Percentiles rank a stretch among this genome's conserved stretches.
phyloP scores from a whole-genome alignment of 805 yeast species.

The Sporopachydermia lactativora region DNA sequence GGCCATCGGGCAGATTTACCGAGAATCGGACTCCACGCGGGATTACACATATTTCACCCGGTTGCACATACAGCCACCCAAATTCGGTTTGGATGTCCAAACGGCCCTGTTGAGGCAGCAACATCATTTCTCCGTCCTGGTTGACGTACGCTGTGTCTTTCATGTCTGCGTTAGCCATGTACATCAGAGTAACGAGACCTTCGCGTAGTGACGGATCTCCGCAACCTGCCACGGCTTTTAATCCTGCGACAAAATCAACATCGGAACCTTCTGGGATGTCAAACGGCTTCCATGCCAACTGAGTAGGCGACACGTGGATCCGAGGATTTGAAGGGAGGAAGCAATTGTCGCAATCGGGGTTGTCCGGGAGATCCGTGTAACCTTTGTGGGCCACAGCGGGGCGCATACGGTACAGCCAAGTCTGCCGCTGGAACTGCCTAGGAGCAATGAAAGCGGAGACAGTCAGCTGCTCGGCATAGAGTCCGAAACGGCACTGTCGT shows the following conservation, averaged over 20 bases:
- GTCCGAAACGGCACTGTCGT: constrained; percentile 13
- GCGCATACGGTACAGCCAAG: constrained; percentile 15
- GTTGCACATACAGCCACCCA: background rate
- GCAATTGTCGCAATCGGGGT: constrained; percentile 7
- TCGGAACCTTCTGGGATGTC: background rate
- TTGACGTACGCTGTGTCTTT: background rate
- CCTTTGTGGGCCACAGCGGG: constrained; percentile 14
- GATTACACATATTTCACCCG: background rate
- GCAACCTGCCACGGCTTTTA: background rate
- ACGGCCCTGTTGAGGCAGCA: constrained; percentile 1
- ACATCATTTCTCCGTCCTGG: background rate
- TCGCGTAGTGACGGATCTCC: background rate
- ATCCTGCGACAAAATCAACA: background rate
- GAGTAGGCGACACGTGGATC: background rate
- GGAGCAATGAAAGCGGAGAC: constrained; percentile 19
- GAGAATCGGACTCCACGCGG: background rate
- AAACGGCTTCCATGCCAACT: background rate
- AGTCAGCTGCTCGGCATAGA: constrained; percentile 17
- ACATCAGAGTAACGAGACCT: background rate
- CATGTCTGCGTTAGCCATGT: background rate
- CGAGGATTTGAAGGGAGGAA: constrained; percentile 6
- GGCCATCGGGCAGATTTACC: constrained; percentile 2
- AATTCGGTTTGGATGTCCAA: constrained; percentile 1
- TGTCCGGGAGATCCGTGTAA: constrained; percentile 5
- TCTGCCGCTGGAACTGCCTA: constrained; percentile 13